Evolutionary conservation across 2,329 filamentous ascomycete genomes (phyloP).

Genomic region (Lecanosticta acicola): DNA sequence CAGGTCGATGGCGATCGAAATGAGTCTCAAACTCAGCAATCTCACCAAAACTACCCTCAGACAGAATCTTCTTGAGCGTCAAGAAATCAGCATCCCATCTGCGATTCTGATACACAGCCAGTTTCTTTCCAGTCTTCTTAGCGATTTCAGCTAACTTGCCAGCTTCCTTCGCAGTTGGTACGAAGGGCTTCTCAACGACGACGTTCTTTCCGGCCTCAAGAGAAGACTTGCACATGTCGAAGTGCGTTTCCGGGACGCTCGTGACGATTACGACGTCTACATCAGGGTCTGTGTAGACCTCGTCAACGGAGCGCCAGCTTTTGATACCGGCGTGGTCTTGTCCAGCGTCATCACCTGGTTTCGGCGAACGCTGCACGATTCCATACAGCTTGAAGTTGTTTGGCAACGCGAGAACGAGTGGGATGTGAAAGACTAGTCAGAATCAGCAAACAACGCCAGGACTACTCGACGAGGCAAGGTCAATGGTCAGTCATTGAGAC

Average conservation of each 20-base stretch:
- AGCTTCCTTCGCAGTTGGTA: slow-evolving; percentile 64
- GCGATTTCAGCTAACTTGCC: slow-evolving; percentile 49
- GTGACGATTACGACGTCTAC: slow-evolving; percentile 67
- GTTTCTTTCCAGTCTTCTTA: slow-evolving; percentile 34
- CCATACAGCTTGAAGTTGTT: slow-evolving; percentile 62
- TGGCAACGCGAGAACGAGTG: slow-evolving; percentile 60
- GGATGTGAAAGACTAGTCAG: slow-evolving; percentile 65
- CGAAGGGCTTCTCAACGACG: slow-evolving; percentile 77
- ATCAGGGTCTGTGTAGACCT: slow-evolving; percentile 58
- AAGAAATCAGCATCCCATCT: slow-evolving; percentile 74
- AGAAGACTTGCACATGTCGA: slow-evolving; percentile 57
- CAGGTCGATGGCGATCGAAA: slow-evolving; percentile 68
- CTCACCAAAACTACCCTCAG: slow-evolving; percentile 58
- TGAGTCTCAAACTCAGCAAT: slow-evolving; percentile 73
- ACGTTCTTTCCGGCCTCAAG: slow-evolving; percentile 70
- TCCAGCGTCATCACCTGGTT: slow-evolving; percentile 58
- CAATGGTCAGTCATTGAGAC: too few species aligned
- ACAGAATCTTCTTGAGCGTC: slow-evolving; percentile 59
- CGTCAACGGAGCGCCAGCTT: slow-evolving; percentile 57
- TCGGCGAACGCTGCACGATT: slow-evolving; percentile 69
- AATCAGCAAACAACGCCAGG: too few species aligned
- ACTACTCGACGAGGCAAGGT: too few species aligned
- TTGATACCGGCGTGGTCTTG: slow-evolving; percentile 61
- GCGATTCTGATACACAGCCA: slow-evolving; percentile 54
- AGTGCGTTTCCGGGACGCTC: slow-evolving; percentile 68